Evolutionary conservation across 768 basidiomycete species (phyloP).

Genomic region (Suillus cothurnatus): DNA sequence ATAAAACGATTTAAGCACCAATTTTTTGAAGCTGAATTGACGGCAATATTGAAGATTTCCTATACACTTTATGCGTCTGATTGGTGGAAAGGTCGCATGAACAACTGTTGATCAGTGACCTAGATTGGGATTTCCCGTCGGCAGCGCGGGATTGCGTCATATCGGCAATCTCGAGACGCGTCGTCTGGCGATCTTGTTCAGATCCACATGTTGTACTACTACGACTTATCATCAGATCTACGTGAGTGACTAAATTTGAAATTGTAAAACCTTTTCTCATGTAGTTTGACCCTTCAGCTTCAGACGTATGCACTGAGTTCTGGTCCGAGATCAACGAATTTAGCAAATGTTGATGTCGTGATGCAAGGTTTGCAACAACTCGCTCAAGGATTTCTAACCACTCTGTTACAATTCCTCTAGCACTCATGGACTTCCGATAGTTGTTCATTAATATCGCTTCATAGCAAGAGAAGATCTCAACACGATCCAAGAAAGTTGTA

Average conservation of each 20-base stretch:
- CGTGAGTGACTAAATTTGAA: constrained; percentile 30
- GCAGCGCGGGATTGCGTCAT: neutral
- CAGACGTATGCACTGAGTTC: no score
- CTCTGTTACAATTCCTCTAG: neutral
- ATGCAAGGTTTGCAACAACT: neutral
- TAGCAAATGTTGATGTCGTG: no score
- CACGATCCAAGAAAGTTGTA: neutral
- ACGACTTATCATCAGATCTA: constrained; percentile 21
- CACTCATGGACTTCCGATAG: neutral
- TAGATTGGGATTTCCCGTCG: neutral
- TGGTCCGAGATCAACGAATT: neutral
- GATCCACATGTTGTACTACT: constrained; percentile 17
- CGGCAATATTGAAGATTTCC: neutral
- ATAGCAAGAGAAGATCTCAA: neutral
- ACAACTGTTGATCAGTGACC: neutral
- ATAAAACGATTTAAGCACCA: neutral
- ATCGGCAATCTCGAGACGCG: neutral
- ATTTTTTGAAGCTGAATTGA: neutral
- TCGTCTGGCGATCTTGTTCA: constrained; percentile 2
- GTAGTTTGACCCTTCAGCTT: neutral
- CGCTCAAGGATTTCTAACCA: no score
- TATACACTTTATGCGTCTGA: neutral
- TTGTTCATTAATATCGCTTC: constrained; percentile 7
- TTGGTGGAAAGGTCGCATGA: neutral
- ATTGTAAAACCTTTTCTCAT: constrained; percentile 26